Evolutionary conservation across 2,329 filamentous ascomycete species (phyloP), one percentile per base, ranked within the genome.

Genomic region (Neurospora crassa): DNA sequence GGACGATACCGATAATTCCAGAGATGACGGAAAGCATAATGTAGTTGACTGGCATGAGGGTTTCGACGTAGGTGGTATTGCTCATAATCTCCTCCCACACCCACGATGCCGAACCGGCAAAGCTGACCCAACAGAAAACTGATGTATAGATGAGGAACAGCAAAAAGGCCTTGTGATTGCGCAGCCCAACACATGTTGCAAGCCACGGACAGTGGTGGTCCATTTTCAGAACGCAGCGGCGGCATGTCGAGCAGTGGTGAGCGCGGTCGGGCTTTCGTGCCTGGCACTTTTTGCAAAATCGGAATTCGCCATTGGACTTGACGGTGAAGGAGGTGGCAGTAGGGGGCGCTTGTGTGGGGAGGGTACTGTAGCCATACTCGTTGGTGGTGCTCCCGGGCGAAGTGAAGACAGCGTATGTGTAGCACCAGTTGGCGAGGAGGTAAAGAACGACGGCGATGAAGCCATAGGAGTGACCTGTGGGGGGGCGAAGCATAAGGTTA

Each of bases 121-220:
- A 97, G 77, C 87, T 88, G 76, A 92, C 88, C 83, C 93, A 90
- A 82, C 92, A 94, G 82, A 97, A 97, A 1, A 97, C 73, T 4
- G 91, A 92, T 0, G 92, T 93, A 80, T 99, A 98, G 71, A 94
- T 87, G 37, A 99, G 85, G 80, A 98, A 99, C 3, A 98, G 86
- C 70, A 99, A 80, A 79, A 99, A 99, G 0, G 94, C 87, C 82
- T 99, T 99, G 85, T 97, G 96, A 82, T 99, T 99, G 78, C 89
- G 89, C 74, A 99, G 84, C 24, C 96, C 96, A 72, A 99, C 92
- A 81, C 96, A 99, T 4, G 93, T 97, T 40, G 96, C 95, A 68
- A 99, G 87, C 96, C 96, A 99, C 18, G 96, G 96, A 80, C 96
- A 99, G 83, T 99, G 96, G 81, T 99, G 96, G 79, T 99, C 96